Percentiles rank a stretch among this genome's conserved stretches.
phyloP scores from a whole-genome alignment of 805 yeast species.

The Ogataea pilisensis region DNA sequence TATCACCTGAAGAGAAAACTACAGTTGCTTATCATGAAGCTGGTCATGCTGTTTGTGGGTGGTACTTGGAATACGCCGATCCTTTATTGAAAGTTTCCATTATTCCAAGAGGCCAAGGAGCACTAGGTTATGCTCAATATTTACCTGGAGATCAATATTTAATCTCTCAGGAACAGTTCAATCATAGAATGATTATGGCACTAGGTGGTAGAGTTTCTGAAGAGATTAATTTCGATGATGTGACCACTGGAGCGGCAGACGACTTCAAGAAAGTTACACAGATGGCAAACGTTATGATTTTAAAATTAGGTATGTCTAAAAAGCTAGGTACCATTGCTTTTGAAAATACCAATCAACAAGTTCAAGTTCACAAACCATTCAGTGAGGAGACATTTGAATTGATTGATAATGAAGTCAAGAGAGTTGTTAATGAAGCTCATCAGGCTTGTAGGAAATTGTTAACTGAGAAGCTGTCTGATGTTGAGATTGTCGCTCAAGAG shows the following conservation, averaged over 20 bases:
- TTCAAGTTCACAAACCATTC: constrained; percentile 60
- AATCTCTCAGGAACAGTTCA: constrained; percentile 65
- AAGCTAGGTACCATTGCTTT: constrained; percentile 82
- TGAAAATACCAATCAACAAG: constrained; percentile 61
- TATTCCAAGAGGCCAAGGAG: constrained; percentile 95
- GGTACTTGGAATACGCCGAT: constrained; percentile 89
- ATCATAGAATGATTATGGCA: constrained; percentile 92
- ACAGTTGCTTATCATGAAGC: constrained; percentile 98
- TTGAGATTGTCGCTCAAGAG: constrained; percentile 83
- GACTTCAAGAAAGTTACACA: constrained; percentile 94
- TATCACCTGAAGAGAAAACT: constrained; percentile 80
- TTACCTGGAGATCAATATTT: constrained; percentile 90
- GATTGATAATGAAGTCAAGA: constrained; percentile 80
- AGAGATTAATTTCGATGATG: constrained; percentile 86
- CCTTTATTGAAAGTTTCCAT: constrained; percentile 94
- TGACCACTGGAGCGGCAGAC: constrained; percentile 94
- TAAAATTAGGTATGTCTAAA: constrained; percentile 85
- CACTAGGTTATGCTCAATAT: constrained; percentile 96
- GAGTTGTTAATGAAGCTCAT: constrained; percentile 75
- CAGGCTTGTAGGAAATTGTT: constrained; percentile 64
- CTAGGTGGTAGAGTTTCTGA: constrained; percentile 97
- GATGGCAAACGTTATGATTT: constrained; percentile 92
- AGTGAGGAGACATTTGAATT: constrained; percentile 79
- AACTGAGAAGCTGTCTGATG: constrained; percentile 65
- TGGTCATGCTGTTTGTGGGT: constrained; percentile 98